phyloP scores from a whole-genome alignment of 345 rosid species.

The Corchorus olitorius region DNA sequence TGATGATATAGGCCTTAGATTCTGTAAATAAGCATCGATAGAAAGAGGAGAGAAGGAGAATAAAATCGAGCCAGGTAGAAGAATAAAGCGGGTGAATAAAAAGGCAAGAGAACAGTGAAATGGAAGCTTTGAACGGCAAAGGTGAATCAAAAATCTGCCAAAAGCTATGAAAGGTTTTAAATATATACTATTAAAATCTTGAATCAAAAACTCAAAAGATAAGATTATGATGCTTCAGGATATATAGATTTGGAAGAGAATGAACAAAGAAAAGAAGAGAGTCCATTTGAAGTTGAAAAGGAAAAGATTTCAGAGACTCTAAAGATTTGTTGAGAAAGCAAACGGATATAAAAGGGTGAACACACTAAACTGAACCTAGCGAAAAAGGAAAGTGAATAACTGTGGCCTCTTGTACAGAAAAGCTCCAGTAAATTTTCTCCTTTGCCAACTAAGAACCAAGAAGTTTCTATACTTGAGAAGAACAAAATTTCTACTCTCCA shows the following conservation, averaged over 20 bases:
- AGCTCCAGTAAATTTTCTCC: not conserved
- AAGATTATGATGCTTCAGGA: not conserved
- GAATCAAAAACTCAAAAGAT: not conserved
- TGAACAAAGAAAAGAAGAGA: not conserved
- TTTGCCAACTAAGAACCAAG: not conserved
- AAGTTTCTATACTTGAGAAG: not conserved
- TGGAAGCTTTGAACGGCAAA: constrained; percentile 20
- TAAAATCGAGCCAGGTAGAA: not conserved
- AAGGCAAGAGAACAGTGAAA: constrained; percentile 20
- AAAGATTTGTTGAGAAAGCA: not conserved
- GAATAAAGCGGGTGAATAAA: constrained; percentile 5
- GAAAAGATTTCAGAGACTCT: not conserved
- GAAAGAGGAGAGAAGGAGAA: not conserved
- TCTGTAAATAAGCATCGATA: constrained; percentile 29
- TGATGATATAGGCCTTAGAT: constrained; percentile 5
- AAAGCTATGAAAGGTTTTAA: constrained; percentile 10
- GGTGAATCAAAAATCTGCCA: constrained; percentile 29
- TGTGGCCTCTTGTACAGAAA: not conserved
- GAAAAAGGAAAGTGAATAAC: constrained; percentile 14
- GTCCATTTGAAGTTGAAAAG: not conserved
- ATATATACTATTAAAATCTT: not conserved
- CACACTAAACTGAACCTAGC: not conserved
- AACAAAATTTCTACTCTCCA: not conserved
- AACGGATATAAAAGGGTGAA: not conserved
- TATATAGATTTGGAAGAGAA: not conserved